These are phyloP conservation scores for Rhodotorula sp. DNA, from an alignment of 1,284 basidiomycete species.

Conservation along the genomic window DNA sequence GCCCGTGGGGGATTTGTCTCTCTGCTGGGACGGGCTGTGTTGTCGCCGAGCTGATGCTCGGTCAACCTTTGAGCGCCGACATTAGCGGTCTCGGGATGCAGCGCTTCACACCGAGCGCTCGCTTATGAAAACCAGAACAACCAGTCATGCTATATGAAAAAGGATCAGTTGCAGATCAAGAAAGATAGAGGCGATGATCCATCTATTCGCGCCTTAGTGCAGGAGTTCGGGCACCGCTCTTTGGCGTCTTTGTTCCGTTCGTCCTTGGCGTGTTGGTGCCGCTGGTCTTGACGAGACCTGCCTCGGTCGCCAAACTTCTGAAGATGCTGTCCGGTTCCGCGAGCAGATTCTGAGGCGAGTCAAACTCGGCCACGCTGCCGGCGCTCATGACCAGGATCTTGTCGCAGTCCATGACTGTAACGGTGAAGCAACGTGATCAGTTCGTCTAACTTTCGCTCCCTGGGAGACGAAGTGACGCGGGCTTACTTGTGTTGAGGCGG, in stretches of 20 bases:
- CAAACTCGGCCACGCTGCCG: slow-evolving; percentile 42
- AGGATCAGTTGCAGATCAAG: not conserved
- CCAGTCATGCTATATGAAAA: slow-evolving; percentile 8
- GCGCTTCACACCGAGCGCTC: slow-evolving; percentile 14
- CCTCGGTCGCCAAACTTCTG: slow-evolving; percentile 24
- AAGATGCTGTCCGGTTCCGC: slow-evolving; percentile 29
- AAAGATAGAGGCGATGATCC: not conserved
- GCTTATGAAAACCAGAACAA: not conserved
- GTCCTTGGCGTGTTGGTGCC: slow-evolving; percentile 16
- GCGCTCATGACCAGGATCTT: slow-evolving; percentile 52
- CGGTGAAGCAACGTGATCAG: not conserved
- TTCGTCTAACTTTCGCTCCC: too few relatives aligned
- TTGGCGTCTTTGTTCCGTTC: slow-evolving; percentile 15
- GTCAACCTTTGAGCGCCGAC: slow-evolving; percentile 17
- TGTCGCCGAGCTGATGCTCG: slow-evolving; percentile 27
- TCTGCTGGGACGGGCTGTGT: slow-evolving; percentile 31
- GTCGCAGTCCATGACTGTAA: slow-evolving; percentile 41
- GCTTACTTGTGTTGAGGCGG: slow-evolving; percentile 33
- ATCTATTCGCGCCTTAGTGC: slow-evolving; percentile 7
- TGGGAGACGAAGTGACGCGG: not conserved
- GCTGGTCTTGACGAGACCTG: slow-evolving; percentile 23
- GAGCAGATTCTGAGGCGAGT: slow-evolving; percentile 40
- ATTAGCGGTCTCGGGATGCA: slow-evolving; percentile 1
- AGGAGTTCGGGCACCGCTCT: slow-evolving; percentile 27
- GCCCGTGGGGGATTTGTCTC: slow-evolving; percentile 40